A percentile compares a stretch with the other conserved stretches of the same genome.
Conservation (phyloP, 1,139 yeast genomes). For the Scheffersomyces lignicola region DNA sequence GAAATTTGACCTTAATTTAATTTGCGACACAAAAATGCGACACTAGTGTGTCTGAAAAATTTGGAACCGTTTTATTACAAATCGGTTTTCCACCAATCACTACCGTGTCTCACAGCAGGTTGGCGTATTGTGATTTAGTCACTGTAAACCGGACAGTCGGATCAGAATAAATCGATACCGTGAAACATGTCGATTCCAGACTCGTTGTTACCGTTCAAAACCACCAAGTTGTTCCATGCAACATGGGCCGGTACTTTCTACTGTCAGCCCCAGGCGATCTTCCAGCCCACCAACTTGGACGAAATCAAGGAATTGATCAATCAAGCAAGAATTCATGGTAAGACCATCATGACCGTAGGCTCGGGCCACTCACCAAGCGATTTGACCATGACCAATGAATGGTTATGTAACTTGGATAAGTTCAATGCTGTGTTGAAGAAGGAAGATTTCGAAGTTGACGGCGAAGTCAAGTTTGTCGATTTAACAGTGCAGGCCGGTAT, state of each 20-base stretch:
- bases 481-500: slow-evolving; percentile 93
- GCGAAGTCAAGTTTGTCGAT: slow-evolving; percentile 72
- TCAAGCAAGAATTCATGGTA: slow-evolving; percentile 57
- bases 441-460: slow-evolving; percentile 29
- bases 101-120: no score
- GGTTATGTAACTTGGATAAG: slow-evolving; percentile 86
- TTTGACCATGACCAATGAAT: slow-evolving; percentile 82
- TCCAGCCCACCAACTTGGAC: slow-evolving; percentile 69
- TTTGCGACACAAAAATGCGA: no score
- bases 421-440: slow-evolving; percentile 55
- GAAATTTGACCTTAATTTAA: no score
- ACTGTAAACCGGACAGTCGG: no score
- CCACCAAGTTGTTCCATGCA: slow-evolving; percentile 46
- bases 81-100: no score
- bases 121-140: no score
- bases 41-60: no score
- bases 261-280: slow-evolving; percentile 73
- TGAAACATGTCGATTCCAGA: slow-evolving; percentile 25
- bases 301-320: slow-evolving; percentile 66
- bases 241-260: slow-evolving; percentile 94
- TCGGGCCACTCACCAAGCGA: slow-evolving; percentile 96
- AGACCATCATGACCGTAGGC: slow-evolving; percentile 83
- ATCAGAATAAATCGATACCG: no score
- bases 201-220: slow-evolving; percentile 31
- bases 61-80: no score